Percentiles rank a stretch among this genome's conserved stretches.
Conservation (phyloP, 2,329 filamentous ascomycete species). For the Colletotrichum orchidophilum region DNA sequence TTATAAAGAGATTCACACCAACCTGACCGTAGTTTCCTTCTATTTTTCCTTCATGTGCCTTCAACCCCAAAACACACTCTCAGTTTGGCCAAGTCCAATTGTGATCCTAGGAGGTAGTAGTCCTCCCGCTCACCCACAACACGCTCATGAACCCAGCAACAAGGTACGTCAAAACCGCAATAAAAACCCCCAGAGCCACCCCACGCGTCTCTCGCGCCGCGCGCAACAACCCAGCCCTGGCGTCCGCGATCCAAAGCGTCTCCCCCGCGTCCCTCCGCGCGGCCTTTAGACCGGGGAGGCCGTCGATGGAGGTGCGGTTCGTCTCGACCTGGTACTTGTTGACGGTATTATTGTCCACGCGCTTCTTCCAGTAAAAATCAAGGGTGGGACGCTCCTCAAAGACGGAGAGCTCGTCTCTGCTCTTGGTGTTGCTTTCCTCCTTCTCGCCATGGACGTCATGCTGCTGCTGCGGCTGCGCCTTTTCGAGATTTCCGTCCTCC, state of each 20-base stretch:
- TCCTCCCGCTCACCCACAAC: not conserved
- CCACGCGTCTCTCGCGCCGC: slow-evolving; percentile 29
- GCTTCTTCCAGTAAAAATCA: slow-evolving; percentile 59
- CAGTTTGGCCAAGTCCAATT: not conserved
- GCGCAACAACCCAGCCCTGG: slow-evolving; percentile 3
- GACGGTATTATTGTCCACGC: slow-evolving; percentile 58
- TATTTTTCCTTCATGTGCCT: too few relatives aligned
- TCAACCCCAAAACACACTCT: not conserved
- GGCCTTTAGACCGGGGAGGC: slow-evolving; percentile 63
- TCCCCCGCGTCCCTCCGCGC: slow-evolving; percentile 62
- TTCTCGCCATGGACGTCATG: too few relatives aligned
- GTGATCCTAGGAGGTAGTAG: not conserved
- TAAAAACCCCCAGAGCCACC: slow-evolving; percentile 34
- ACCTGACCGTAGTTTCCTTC: too few relatives aligned
- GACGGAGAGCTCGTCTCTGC: slow-evolving; percentile 48
- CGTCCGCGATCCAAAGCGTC: slow-evolving; percentile 54
- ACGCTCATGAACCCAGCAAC: not conserved
- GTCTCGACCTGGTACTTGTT: slow-evolving; percentile 64
- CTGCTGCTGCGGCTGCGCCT: not conserved
- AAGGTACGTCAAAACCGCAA: slow-evolving; percentile 32
- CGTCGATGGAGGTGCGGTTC: slow-evolving; percentile 67
- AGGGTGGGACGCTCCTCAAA: slow-evolving; percentile 67
- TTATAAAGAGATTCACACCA: too few relatives aligned
- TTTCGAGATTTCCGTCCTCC: slow-evolving; percentile 32
- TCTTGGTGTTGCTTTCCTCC: slow-evolving; percentile 26